These are phyloP conservation scores for Huntiella bhutanensis DNA, from an alignment of 2,329 filamentous ascomycete genomes.

Conservation along the genomic window DNA sequence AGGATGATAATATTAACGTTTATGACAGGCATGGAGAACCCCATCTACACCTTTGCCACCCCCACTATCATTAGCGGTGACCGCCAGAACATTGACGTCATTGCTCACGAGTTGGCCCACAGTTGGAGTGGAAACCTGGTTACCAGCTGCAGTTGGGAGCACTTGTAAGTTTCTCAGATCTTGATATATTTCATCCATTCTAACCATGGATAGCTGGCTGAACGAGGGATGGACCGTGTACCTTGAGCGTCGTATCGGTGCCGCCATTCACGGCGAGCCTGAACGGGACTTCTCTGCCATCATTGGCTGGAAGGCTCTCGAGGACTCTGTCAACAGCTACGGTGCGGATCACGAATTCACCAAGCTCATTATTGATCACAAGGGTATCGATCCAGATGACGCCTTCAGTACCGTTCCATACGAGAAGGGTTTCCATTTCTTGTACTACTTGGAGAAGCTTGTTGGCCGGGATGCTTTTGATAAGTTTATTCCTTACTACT, in stretches of 20 bases:
- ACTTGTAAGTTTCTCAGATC: conserved; percentile 34
- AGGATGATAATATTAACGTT: conserved; percentile 12
- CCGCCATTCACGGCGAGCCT: conserved; percentile 58
- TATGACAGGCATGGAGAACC: conserved; percentile 63
- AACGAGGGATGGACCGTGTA: conserved; percentile 88
- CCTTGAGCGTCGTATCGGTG: conserved; percentile 68
- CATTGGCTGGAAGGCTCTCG: conserved; percentile 81
- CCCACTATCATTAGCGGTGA: conserved; percentile 86
- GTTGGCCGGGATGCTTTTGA: conserved; percentile 78
- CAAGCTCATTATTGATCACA: conserved; percentile 70
- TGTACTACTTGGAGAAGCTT: conserved; percentile 76
- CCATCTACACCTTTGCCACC: conserved; percentile 86
- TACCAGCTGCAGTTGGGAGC: conserved; percentile 62
- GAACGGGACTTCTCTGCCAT: conserved; percentile 90
- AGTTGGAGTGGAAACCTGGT: conserved; percentile 83
- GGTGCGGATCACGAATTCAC: conserved; percentile 83
- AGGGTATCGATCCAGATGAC: conserved; percentile 86
- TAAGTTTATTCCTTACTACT: conserved; percentile 91
- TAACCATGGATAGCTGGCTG: conserved; percentile 31
- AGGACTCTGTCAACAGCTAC: conserved; percentile 60
- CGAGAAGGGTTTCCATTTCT: conserved; percentile 89
- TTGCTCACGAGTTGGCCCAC: conserved; percentile 64
- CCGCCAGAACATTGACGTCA: conserved; percentile 83
- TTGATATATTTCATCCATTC: background rate
- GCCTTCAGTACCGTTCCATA: conserved; percentile 86